Conservation (phyloP, 768 basidiomycete species). For the Hebeloma cylindrosporum region DNA sequence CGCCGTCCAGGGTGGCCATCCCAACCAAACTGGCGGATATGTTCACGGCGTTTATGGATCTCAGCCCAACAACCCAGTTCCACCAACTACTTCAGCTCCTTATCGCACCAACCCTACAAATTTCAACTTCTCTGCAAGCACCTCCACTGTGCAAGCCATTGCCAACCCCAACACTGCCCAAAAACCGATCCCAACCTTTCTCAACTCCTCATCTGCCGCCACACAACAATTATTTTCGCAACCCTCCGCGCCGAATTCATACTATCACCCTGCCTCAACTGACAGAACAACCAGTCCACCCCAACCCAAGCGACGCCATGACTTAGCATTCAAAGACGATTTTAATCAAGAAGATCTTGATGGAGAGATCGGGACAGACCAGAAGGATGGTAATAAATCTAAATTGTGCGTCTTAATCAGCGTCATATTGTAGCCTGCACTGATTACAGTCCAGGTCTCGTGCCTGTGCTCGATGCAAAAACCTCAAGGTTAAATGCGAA, state of each 20-base stretch:
- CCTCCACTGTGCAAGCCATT: not conserved
- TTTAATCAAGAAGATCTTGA: constrained; percentile 37
- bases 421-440: constrained; percentile 1
- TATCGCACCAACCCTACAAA: constrained; percentile 17
- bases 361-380: constrained; percentile 30
- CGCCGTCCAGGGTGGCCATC: constrained; percentile 10
- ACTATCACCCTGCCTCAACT: constrained; percentile 20
- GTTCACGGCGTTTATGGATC: constrained; percentile 15
- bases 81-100: constrained; percentile 6
- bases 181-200: constrained; percentile 11
- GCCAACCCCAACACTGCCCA: constrained; percentile 2
- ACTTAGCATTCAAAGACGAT: constrained; percentile 31
- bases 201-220: constrained; percentile 27
- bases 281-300: constrained; percentile 17
- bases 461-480: constrained; percentile 74
- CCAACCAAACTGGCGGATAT: constrained; percentile 13
- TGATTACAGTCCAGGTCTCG: constrained; percentile 39
- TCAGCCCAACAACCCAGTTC: constrained; percentile 9
- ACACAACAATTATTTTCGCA: constrained; percentile 28
- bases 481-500: constrained; percentile 70
- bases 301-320: constrained; percentile 39
- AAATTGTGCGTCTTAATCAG: constrained; percentile 41
- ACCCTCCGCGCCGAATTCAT: constrained; percentile 14
- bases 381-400: constrained; percentile 38
- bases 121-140: constrained; percentile 12